Evolutionary conservation across 441 rosid species (phyloP).

Genomic region (Populus hybrid): DNA sequence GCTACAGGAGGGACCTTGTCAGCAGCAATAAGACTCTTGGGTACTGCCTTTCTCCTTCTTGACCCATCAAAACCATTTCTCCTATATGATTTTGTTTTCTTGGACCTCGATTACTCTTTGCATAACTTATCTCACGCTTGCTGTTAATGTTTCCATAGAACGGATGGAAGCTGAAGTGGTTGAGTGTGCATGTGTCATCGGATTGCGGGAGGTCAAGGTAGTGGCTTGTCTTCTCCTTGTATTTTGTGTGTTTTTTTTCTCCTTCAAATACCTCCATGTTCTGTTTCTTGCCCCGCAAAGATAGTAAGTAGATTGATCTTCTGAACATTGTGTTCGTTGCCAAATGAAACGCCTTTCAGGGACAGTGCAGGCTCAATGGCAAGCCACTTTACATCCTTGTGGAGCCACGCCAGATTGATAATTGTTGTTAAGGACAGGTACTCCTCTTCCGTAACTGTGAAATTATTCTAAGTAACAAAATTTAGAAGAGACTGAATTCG

Average conservation of each 20-base stretch:
- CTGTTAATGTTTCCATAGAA: constrained; percentile 34
- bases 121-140: neutral
- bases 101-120: neutral
- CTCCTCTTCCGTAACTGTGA: neutral
- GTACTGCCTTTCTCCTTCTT: constrained; percentile 23
- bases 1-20: constrained; percentile 95
- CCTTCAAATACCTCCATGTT: neutral
- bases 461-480: neutral
- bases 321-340: neutral
- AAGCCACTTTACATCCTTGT: constrained; percentile 89
- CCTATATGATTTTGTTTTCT: neutral
- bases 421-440: constrained; percentile 41
- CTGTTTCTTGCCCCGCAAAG: neutral
- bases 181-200: constrained; percentile 93
- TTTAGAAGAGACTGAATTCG: neutral
- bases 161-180: constrained; percentile 80
- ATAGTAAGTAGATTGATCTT: neutral
- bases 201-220: constrained; percentile 84
- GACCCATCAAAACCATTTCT: neutral
- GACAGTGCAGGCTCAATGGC: constrained; percentile 72
- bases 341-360: constrained; percentile 38
- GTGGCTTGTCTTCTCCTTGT: neutral
- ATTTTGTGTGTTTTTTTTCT: neutral
- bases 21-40: constrained; percentile 83
- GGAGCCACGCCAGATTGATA: constrained; percentile 72